phyloP scores from a whole-genome alignment of 768 basidiomycete species.

The Boletus eberwhitei region DNA sequence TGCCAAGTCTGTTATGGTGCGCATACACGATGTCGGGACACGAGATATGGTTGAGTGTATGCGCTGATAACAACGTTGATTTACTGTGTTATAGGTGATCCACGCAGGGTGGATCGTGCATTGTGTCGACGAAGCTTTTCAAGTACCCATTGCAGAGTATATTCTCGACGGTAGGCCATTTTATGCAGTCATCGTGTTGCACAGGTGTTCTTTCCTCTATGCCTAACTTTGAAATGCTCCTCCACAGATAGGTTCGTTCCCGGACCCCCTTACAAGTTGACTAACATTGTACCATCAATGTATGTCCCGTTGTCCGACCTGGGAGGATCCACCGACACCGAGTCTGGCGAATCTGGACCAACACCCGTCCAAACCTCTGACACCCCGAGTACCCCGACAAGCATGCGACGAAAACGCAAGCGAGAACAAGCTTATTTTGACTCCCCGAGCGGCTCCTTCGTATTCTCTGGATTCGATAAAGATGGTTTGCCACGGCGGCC shows the following conservation, averaged over 20 bases:
- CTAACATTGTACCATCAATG: not conserved
- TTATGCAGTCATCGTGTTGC: not conserved
- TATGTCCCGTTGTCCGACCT: not conserved
- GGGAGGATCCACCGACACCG: not conserved
- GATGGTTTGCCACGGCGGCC: constrained; percentile 30
- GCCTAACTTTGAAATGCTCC: constrained; percentile 1
- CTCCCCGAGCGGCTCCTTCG: constrained; percentile 24
- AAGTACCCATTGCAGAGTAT: constrained; percentile 26
- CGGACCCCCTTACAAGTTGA: constrained; percentile 18
- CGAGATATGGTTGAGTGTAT: constrained; percentile 3
- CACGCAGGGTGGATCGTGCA: constrained; percentile 32
- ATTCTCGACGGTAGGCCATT: constrained; percentile 30
- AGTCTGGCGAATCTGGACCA: not conserved
- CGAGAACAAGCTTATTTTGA: constrained; percentile 28
- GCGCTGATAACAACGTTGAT: not conserved
- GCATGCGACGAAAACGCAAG: constrained; percentile 25
- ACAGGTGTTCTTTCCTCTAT: not conserved
- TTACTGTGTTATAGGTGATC: constrained; percentile 19
- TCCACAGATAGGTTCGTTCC: constrained; percentile 18
- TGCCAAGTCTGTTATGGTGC: constrained; percentile 29
- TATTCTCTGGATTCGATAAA: constrained; percentile 30
- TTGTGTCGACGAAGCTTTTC: constrained; percentile 26
- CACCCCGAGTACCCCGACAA: constrained; percentile 25
- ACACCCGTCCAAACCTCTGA: constrained; percentile 8
- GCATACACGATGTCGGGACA: constrained; percentile 8